Evolutionary conservation across 176 grass and related monocot genomes (phyloP).

Genomic region (Cocos nucifera): DNA sequence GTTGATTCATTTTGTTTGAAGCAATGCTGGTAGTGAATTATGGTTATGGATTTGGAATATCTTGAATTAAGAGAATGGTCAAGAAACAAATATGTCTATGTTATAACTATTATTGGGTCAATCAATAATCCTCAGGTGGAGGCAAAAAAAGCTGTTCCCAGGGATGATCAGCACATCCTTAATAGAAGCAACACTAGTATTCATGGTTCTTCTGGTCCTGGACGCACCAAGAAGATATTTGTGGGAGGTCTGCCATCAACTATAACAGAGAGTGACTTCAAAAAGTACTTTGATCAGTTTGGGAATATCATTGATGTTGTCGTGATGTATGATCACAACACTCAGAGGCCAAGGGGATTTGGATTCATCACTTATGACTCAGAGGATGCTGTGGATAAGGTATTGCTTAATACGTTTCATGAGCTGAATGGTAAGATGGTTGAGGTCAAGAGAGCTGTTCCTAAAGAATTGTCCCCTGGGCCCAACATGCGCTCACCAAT

Average conservation of each 20-base stretch:
- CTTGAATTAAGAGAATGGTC: too few relatives aligned
- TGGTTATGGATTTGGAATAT: too few relatives aligned
- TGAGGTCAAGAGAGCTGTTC: slow-evolving; percentile 91
- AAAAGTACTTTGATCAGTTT: slow-evolving; percentile 91
- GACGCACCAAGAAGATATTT: slow-evolving; percentile 89
- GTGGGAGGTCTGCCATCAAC: slow-evolving; percentile 80
- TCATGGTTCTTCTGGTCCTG: slow-evolving; percentile 54
- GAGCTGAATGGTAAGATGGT: slow-evolving; percentile 96
- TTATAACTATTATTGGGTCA: neutral
- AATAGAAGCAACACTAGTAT: slow-evolving; percentile 58
- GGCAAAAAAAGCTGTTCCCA: slow-evolving; percentile 87
- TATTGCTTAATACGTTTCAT: slow-evolving; percentile 73
- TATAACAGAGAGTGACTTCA: slow-evolving; percentile 75
- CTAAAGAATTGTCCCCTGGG: slow-evolving; percentile 86
- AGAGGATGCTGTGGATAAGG: slow-evolving; percentile 80
- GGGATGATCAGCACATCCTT: slow-evolving; percentile 69
- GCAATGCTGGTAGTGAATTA: too few relatives aligned
- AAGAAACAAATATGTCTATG: neutral
- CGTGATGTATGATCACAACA: slow-evolving; percentile 97
- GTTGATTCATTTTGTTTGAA: too few relatives aligned
- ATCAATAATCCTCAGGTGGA: slow-evolving; percentile 49
- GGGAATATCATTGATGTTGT: slow-evolving; percentile 80
- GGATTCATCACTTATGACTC: slow-evolving; percentile 98
- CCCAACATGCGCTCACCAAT: slow-evolving; percentile 53
- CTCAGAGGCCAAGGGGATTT: slow-evolving; percentile 84